Evolutionary conservation across 2,329 filamentous ascomycete genomes (phyloP).

Genomic region (Botryotinia narcissicola): DNA sequence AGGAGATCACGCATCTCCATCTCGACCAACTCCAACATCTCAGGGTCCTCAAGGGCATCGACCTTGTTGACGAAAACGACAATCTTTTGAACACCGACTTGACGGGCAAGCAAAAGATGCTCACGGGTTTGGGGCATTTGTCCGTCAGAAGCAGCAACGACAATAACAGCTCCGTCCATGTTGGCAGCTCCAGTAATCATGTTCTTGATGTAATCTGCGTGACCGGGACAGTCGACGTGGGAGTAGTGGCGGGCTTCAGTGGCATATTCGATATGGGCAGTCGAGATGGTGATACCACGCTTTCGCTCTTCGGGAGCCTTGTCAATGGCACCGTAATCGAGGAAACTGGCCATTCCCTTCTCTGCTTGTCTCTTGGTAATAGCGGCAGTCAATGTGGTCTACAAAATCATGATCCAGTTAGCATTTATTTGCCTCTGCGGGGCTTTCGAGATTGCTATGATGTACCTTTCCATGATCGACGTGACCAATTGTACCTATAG

Average conservation of each 20-base stretch:
- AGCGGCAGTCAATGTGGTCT: slow-evolving; percentile 97
- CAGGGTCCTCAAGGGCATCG: slow-evolving; percentile 92
- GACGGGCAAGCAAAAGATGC: slow-evolving; percentile 94
- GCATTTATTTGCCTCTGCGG: slow-evolving; percentile 5
- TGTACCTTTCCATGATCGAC: slow-evolving; percentile 98
- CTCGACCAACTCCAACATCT: slow-evolving; percentile 99
- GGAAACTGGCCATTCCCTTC: slow-evolving; percentile 90
- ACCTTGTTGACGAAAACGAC: slow-evolving; percentile 99
- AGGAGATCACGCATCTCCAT: slow-evolving; percentile 99
- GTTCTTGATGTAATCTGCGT: slow-evolving; percentile 99
- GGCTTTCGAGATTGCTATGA: neutral
- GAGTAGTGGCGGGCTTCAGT: slow-evolving; percentile 96
- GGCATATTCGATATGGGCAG: slow-evolving; percentile 96
- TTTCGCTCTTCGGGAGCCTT: slow-evolving; percentile 99
- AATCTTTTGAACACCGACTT: slow-evolving; percentile 96
- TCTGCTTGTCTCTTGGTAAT: slow-evolving; percentile 98
- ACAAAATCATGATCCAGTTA: slow-evolving; percentile 16
- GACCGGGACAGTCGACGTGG: slow-evolving; percentile 98
- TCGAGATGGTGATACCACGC: slow-evolving; percentile 99
- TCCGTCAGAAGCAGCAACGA: slow-evolving; percentile 95
- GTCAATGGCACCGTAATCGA: slow-evolving; percentile 97
- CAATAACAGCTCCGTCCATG: slow-evolving; percentile 99
- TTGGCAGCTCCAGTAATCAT: slow-evolving; percentile 99
- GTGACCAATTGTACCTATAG: slow-evolving; percentile 88
- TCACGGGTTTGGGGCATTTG: slow-evolving; percentile 99